These are phyloP conservation scores for Serendipita sp. DNA, from an alignment of 768 basidiomycete genomes.

Conservation along the genomic window DNA sequence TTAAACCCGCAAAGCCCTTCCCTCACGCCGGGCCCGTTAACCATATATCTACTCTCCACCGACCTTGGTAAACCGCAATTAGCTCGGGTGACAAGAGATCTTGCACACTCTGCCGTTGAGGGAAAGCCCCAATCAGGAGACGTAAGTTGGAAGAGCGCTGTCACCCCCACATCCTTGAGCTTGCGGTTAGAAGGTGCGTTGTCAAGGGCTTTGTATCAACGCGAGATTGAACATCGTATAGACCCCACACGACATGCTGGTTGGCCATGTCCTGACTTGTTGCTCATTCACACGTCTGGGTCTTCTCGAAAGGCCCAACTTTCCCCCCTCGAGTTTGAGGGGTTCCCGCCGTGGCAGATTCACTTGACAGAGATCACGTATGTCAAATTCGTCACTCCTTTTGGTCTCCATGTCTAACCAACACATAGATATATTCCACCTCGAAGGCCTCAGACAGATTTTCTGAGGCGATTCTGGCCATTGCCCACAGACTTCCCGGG, in stretches of 20 bases:
- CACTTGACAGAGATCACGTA: constrained; percentile 67
- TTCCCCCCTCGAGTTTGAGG: constrained; percentile 47
- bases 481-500: neutral
- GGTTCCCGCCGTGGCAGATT: constrained; percentile 80
- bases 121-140: neutral
- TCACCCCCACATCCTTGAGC: neutral
- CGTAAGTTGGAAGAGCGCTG: constrained; percentile 8
- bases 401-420: too few relatives aligned
- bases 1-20: constrained; percentile 22
- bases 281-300: constrained; percentile 52
- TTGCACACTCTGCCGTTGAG: constrained; percentile 20
- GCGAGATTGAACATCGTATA: constrained; percentile 6
- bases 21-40: neutral
- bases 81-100: constrained; percentile 33
- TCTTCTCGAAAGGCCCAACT: constrained; percentile 21
- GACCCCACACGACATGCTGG: constrained; percentile 30
- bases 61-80: constrained; percentile 50
- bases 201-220: neutral
- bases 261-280: constrained; percentile 55
- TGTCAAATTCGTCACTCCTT: constrained; percentile 17
- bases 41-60: constrained; percentile 40
- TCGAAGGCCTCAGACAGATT: neutral
- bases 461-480: neutral
- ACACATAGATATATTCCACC: neutral
- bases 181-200: constrained; percentile 42